Base-by-base conservation (phyloP, 129 eudicot genomes). In the Sambucus nigra region DNA sequence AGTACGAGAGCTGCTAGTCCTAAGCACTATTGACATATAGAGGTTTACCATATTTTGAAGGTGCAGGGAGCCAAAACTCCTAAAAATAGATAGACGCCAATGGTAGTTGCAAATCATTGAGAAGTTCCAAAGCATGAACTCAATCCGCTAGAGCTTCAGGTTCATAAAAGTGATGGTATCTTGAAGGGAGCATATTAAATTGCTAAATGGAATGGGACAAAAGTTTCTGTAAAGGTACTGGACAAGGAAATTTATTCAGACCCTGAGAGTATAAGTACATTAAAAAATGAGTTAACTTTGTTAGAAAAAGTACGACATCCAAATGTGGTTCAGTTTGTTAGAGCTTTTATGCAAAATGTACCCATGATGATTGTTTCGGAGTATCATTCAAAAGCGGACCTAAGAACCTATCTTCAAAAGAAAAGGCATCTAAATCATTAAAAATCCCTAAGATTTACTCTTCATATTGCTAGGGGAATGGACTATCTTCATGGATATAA, bases 401-500 rank as follows among this genome's bases (percentile, higher is more conserved):
- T 92, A 63, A 71, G 74, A 35, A 3, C 63, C 47, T 92, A 92
- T 79, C 89, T 92, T 70, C 84, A 77, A 52, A 82, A 80, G 57
- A 92, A 92, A 69, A 91, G 95, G 44, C 77, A 84, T 2, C 51
- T 92, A 23, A 71, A 87, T 38, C 94, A 88, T 61, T 77, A 91
- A 25, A 92, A 80, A 70, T 78, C 91, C 28, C 69, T 92, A 38
- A 82, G 78, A 77, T 83, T 66, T 56, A 82, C 99, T 52, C 94
- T 86, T 57, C 96, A 92, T 66, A 82, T 86, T 61, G 99, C 99
- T 45, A 92, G 99, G 85, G 99, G 99, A 11, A 86, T 92, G 91
- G 82, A 80, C 65, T 86, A 70, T 76, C 91, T 92, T 65, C 99
- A 92, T 60, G 99, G 76, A 67, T 82, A 96, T 69, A 92, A 86